phyloP scores from a whole-genome alignment of 139 green algal species.

The Micromonas pusilla region DNA sequence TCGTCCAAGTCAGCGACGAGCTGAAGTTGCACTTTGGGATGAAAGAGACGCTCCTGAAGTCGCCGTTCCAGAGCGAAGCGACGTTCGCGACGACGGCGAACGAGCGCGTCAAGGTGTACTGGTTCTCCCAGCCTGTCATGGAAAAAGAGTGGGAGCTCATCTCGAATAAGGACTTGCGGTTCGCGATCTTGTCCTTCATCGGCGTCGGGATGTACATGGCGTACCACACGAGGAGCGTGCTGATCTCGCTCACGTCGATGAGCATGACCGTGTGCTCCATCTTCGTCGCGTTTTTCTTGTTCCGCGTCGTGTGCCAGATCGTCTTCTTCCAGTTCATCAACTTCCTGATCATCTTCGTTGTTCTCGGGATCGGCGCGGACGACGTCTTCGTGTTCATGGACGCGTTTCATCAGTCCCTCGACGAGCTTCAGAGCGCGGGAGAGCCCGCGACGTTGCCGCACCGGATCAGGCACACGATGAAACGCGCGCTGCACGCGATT shows the following conservation, averaged over 20 bases:
- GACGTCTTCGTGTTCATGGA: constrained; percentile 47
- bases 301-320: constrained; percentile 38
- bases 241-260: constrained; percentile 32
- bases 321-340: constrained; percentile 23
- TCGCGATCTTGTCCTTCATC: constrained; percentile 31
- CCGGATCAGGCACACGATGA: constrained; percentile 36
- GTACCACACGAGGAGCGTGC: constrained; percentile 26
- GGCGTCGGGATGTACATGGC: constrained; percentile 36
- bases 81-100: neutral
- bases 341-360: constrained; percentile 27
- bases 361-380: constrained; percentile 42
- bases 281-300: constrained; percentile 38
- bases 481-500: constrained; percentile 36
- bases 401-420: constrained; percentile 36
- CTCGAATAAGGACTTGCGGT: constrained; percentile 32
- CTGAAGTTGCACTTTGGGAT: neutral
- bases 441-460: neutral
- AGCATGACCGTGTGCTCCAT: constrained; percentile 33
- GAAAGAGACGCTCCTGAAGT: neutral
- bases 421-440: constrained; percentile 3
- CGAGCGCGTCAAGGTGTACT: constrained; percentile 14
- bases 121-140: constrained; percentile 2
- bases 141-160: constrained; percentile 9
- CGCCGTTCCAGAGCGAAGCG: neutral
- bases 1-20: neutral